Evolutionary conservation across 1,139 yeast species (phyloP).

Genomic region (Geotrichum klebahnii): DNA sequence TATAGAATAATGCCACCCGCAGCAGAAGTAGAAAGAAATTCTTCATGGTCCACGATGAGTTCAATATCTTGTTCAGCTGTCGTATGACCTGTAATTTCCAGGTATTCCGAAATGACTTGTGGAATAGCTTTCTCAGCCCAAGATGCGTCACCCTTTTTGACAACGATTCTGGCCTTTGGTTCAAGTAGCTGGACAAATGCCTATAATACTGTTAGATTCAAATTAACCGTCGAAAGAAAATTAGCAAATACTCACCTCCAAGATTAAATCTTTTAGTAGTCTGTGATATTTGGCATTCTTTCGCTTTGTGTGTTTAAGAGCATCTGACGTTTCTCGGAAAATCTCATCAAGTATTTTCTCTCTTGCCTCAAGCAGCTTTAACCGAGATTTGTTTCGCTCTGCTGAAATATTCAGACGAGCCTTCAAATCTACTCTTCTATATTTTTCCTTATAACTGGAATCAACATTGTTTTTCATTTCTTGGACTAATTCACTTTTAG

Average conservation of each 20-base stretch:
- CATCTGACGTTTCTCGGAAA: constrained; percentile 62
- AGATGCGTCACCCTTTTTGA: constrained; percentile 29
- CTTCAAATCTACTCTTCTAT: constrained; percentile 85
- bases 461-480: constrained; percentile 89
- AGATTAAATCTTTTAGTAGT: constrained; percentile 69
- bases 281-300: constrained; percentile 59
- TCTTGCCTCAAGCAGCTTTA: constrained; percentile 80
- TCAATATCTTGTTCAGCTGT: constrained; percentile 26
- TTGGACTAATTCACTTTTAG: constrained; percentile 90
- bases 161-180: constrained; percentile 58
- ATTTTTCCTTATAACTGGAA: constrained; percentile 69
- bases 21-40: constrained; percentile 53
- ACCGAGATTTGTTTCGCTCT: constrained; percentile 89
- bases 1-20: constrained; percentile 83
- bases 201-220: neutral
- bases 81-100: constrained; percentile 43
- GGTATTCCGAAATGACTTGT: constrained; percentile 61
- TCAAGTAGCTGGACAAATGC: constrained; percentile 55
- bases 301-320: constrained; percentile 53
- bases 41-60: constrained; percentile 50
- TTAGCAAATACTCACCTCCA: constrained; percentile 49
- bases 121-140: constrained; percentile 60
- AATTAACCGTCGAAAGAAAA: neutral
- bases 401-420: constrained; percentile 96
- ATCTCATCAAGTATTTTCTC: constrained; percentile 75